Evolutionary conservation across 768 basidiomycete genomes (phyloP), one percentile per base, ranked within the genome.

Genomic region (Mycena amicta): DNA sequence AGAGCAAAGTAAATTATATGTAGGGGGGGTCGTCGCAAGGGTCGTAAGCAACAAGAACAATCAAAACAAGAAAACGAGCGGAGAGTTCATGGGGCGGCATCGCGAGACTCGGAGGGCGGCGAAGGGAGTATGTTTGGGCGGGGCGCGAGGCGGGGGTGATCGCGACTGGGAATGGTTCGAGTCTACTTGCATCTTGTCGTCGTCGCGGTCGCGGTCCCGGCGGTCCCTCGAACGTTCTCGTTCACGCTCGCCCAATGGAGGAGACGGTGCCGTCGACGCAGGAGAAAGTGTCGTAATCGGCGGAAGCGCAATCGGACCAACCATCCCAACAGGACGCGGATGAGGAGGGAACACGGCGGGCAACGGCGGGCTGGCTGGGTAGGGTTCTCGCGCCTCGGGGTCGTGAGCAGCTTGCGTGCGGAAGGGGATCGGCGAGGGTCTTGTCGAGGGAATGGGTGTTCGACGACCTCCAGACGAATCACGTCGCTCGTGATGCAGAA

Each of bases 361-460:
- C 13, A 89, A 73, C 25, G 84, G 70, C 0, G 89, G 85, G 64
- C 80, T 79, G 55, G 82, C 75, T 33, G 80, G 77, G 56, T 80
- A 84, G 3, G 72, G 69, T 37, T 83, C 83, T 52, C 87, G 83
- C 13, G 80, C 77, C 68, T 90, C 89, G 20, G 87, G 88, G 43
- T 45, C 43, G 43, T 45, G 43, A 37, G 83, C 73, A 8, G 86
- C 84, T 66, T 90, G 89, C 3, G 83, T 85, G 64, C 85, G 83
- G 81, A 90, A 88, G 16, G 89, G 89, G 46, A 83, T 83, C 2
- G 89, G 89, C 20, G 88, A 90, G 0, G 84, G 86, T 3, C 88
- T 77, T 45, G 85, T 83, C 23, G 86, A 84, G 39, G 83, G 81
- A 27, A 81, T 67, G 12, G 87, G 87, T 0, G 86, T 83, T 41